phyloP scores from a whole-genome alignment of 257 asterid genomes.

The Hygrophila difformis region DNA sequence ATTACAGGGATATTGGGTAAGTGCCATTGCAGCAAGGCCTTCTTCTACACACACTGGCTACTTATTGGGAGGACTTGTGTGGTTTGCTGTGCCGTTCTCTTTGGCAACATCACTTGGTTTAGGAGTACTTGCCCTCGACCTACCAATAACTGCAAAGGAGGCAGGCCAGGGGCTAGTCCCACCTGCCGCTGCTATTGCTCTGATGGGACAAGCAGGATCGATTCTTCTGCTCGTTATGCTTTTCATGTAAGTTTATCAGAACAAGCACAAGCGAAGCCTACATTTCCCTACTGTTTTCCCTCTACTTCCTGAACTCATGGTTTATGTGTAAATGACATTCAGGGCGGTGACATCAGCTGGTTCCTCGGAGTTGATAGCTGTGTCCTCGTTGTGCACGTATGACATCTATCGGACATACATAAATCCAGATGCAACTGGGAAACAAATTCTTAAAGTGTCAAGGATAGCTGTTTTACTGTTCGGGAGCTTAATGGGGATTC shows the following conservation, averaged over 20 bases:
- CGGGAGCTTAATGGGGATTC: slow-evolving; percentile 80
- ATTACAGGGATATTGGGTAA: slow-evolving; percentile 79
- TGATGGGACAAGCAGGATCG: slow-evolving; percentile 96
- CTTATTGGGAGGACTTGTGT: slow-evolving; percentile 77
- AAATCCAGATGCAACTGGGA: slow-evolving; percentile 77
- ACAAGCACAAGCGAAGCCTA: too few species aligned
- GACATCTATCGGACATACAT: slow-evolving; percentile 83
- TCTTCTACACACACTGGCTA: slow-evolving; percentile 94
- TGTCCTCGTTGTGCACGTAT: slow-evolving; percentile 80
- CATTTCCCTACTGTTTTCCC: too few species aligned
- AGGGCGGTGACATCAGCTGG: slow-evolving; percentile 99
- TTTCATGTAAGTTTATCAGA: slow-evolving; percentile 91
- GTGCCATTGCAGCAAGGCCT: slow-evolving; percentile 95
- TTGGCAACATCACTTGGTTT: slow-evolving; percentile 87
- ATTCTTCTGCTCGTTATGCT: slow-evolving; percentile 91
- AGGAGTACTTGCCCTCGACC: slow-evolving; percentile 88
- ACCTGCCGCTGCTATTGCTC: slow-evolving; percentile 84
- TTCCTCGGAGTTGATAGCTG: slow-evolving; percentile 85
- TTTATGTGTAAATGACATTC: too few species aligned
- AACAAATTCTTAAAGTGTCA: slow-evolving; percentile 62
- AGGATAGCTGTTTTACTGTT: slow-evolving; percentile 51
- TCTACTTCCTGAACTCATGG: too few species aligned
- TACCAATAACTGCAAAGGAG: slow-evolving; percentile 72
- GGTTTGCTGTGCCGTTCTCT: slow-evolving; percentile 97
- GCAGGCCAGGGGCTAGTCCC: slow-evolving; percentile 92